A percentile compares a stretch with the other conserved stretches of the same genome.
Evolutionary conservation across 2,329 filamentous ascomycete genomes (phyloP).

Genomic region (Xylaria sp.): DNA sequence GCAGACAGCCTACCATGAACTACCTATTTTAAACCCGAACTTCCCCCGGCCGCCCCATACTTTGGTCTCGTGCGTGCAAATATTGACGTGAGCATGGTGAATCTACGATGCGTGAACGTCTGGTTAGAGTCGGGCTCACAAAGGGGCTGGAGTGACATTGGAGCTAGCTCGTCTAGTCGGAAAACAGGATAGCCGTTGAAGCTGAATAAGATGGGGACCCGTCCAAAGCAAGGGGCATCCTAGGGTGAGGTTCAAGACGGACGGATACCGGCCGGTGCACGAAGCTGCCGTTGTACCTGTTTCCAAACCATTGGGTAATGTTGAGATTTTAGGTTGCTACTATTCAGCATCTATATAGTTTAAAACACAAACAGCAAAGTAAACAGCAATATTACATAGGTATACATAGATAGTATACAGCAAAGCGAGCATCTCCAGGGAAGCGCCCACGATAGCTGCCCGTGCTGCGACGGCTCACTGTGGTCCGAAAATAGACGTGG

Average conservation of each 20-base stretch:
- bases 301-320: slow-evolving; percentile 1
- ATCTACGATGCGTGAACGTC: slow-evolving; percentile 11
- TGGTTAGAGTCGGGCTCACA: not conserved
- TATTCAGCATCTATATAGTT: not conserved
- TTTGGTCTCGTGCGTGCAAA: slow-evolving; percentile 16
- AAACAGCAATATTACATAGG: not conserved
- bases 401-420: not conserved
- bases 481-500: not conserved
- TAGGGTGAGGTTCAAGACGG: slow-evolving; percentile 3
- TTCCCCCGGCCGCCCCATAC: slow-evolving; percentile 5
- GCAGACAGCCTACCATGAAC: slow-evolving; percentile 4
- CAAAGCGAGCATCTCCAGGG: not conserved
- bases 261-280: not conserved
- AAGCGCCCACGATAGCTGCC: not conserved
- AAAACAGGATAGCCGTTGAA: slow-evolving; percentile 11
- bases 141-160: slow-evolving; percentile 9
- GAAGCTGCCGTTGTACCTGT: not conserved
- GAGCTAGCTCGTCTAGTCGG: slow-evolving; percentile 15
- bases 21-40: slow-evolving; percentile 3
- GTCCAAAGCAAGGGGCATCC: slow-evolving; percentile 16
- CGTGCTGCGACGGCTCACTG: not conserved
- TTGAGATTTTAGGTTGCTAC: not conserved
- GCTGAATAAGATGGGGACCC: slow-evolving; percentile 22
- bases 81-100: slow-evolving; percentile 11
- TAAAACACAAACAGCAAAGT: not conserved